phyloP scores from a whole-genome alignment of 768 basidiomycete genomes.

The Lactifluus subvellereus region DNA sequence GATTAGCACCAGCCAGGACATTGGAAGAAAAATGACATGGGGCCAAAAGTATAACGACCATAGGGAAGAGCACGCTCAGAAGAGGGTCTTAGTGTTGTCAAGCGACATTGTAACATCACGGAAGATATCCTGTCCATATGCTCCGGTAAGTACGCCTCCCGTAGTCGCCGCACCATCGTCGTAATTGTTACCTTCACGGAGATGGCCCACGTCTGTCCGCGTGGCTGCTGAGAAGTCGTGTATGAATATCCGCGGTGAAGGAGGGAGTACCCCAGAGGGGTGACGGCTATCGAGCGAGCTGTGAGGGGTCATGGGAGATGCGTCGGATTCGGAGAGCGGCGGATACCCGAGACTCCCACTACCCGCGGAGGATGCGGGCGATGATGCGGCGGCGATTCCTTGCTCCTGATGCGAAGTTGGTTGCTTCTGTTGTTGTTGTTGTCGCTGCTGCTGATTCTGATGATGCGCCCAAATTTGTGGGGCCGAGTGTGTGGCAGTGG shows the following conservation, averaged over 20 bases:
- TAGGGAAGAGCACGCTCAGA: background rate
- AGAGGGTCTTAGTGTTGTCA: background rate
- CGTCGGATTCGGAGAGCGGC: constrained; percentile 11
- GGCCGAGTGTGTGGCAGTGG: constrained; percentile 8
- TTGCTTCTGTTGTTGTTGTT: background rate
- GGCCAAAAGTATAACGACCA: background rate
- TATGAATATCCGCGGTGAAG: background rate
- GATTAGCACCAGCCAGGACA: background rate
- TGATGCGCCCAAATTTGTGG: background rate
- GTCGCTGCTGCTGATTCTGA: background rate
- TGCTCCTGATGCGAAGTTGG: background rate
- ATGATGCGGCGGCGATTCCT: background rate
- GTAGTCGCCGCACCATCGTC: background rate
- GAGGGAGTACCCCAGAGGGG: background rate
- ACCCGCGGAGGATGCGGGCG: constrained; percentile 11
- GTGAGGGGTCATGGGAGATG: constrained; percentile 21
- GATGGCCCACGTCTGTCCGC: background rate
- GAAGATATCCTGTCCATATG: constrained; percentile 12
- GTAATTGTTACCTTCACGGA: background rate
- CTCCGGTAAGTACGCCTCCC: background rate
- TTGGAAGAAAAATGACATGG: background rate
- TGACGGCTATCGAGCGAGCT: constrained; percentile 8
- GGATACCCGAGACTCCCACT: constrained; percentile 10
- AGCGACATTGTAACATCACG: background rate
- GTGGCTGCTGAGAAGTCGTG: background rate